Conservation (phyloP, 306 rosid genomes). For the Prunus fruticosa region DNA sequence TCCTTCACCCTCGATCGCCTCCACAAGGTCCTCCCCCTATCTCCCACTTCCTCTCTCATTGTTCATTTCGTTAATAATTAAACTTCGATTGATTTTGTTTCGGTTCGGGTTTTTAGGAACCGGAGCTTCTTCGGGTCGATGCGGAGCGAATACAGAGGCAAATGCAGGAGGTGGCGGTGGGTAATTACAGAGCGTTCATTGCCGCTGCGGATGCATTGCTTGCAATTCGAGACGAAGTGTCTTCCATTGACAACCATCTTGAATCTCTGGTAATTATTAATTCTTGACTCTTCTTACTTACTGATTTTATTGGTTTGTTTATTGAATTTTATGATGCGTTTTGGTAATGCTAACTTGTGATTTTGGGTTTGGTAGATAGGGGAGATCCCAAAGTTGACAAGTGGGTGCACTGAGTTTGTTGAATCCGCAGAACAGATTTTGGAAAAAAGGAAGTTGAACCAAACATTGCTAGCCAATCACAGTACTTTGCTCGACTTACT, state of each 20-base stretch:
- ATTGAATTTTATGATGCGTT: background rate
- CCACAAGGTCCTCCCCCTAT: constrained; percentile 56
- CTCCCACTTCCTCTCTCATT: background rate
- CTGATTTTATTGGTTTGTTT: background rate
- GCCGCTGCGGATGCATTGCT: constrained; percentile 88
- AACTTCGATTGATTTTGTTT: background rate
- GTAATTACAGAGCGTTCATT: constrained; percentile 83
- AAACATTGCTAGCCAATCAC: constrained; percentile 86
- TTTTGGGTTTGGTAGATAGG: constrained; percentile 52
- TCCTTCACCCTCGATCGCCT: constrained; percentile 98
- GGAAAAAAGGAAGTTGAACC: constrained; percentile 98
- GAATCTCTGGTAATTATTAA: constrained; percentile 45
- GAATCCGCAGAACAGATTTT: constrained; percentile 85
- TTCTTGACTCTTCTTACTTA: background rate
- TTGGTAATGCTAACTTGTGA: constrained; percentile 16
- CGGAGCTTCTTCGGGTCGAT: constrained; percentile 96
- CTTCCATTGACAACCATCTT: constrained; percentile 55
- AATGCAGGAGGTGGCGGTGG: constrained; percentile 98
- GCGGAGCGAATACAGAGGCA: constrained; percentile 97
- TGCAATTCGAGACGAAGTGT: constrained; percentile 82
- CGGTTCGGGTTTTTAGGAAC: constrained; percentile 52
- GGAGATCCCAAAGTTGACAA: constrained; percentile 78
- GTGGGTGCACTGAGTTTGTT: constrained; percentile 86
- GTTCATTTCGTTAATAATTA: background rate
- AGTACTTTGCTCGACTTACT: constrained; percentile 97